These are phyloP conservation scores for Ilyonectria sp. DNA, from an alignment of 2,329 filamentous ascomycete species.

Conservation along the genomic window DNA sequence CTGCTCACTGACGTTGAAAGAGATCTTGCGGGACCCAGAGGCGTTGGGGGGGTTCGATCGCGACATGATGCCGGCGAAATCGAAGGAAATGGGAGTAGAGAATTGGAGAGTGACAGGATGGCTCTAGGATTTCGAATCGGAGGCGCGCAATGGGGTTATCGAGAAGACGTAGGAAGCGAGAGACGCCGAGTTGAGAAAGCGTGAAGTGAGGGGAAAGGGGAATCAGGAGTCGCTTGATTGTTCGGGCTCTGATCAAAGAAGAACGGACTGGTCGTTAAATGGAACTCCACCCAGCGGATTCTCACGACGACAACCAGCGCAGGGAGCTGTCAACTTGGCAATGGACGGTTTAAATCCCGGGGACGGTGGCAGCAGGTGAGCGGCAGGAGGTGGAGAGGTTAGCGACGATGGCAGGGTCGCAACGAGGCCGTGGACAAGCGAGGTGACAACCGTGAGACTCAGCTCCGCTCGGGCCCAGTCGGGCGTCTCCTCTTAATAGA, in stretches of 20 bases:
- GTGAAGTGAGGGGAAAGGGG: conserved; percentile 40
- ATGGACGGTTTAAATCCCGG: conserved; percentile 30
- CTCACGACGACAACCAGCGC: conserved; percentile 29
- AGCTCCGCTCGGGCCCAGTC: conserved; percentile 47
- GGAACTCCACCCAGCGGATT: conserved; percentile 42
- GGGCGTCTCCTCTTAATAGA: conserved; percentile 43
- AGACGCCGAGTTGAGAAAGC: conserved; percentile 24
- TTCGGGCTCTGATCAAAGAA: conserved; percentile 42
- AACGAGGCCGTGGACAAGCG: conserved; percentile 32
- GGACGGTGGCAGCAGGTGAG: conserved; percentile 21
- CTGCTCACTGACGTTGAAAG: conserved; percentile 99
- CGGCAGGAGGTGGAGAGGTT: conserved; percentile 29
- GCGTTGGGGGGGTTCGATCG: conserved; percentile 70
- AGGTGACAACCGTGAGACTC: conserved; percentile 39
- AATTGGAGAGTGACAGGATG: conserved; percentile 18
- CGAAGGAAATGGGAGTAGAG: conserved; percentile 15
- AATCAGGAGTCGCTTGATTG: conserved; percentile 46
- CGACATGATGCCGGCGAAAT: conserved; percentile 59
- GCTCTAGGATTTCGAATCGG: conserved; percentile 19
- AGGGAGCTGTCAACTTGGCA: conserved; percentile 19
- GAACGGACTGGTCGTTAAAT: conserved; percentile 36
- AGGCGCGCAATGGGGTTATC: conserved; percentile 32
- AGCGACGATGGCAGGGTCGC: conserved; percentile 30
- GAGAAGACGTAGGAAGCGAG: conserved; percentile 27
- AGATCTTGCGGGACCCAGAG: conserved; percentile 89